Evolutionary conservation across 208 protist species (phyloP), one percentile per base, ranked within the genome.

Genomic region (Strigomonas oncopelti): DNA sequence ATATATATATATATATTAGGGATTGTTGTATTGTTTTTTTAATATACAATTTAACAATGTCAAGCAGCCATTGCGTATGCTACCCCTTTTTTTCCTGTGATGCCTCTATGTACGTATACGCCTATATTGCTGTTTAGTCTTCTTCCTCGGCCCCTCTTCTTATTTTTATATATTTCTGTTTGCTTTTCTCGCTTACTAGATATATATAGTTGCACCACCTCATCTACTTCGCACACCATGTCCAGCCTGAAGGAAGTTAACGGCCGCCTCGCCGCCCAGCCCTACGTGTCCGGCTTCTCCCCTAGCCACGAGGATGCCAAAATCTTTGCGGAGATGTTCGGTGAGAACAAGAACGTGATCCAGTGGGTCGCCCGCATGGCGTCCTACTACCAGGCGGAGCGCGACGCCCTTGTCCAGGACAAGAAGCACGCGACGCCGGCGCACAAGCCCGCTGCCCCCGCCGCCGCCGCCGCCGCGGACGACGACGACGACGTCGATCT

Each of bases 401-500:
- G 91, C 67, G 86, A 92, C 14, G 71, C 79, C 65, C 13, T 93
- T 25, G 61, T 81, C 25, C 63, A 62, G 25, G 65, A 36, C 32
- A 78, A 78, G 72, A 81, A 74, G 61, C 63, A 46, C 3, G 55
- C 55, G 14, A 72, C 64, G 53, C 59, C 69, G 13, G 67, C 71
- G 24, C 69, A 73, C 60, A 73, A 71, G 67, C 29, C 75, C 69
- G 58, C 75, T 61, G 25, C 70, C 55, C 38, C 75, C 76, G 58
- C 81, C 73, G 60, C 62, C 67, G 75, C 65, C 53, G 76, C 75
- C n/a, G 67, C 78, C 24, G 75, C 71, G 7, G 85, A 0, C 18
- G 85, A 90, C 20, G 91, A 96, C 62, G 91, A 96, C 59, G 91
- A 94, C 74, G 85, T 96, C 59, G 91, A 96, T 69, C 82, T 96